A percentile compares a stretch with the other conserved stretches of the same genome.
Conservation (phyloP, 805 yeast genomes). For the Ogataea pignaliae region DNA sequence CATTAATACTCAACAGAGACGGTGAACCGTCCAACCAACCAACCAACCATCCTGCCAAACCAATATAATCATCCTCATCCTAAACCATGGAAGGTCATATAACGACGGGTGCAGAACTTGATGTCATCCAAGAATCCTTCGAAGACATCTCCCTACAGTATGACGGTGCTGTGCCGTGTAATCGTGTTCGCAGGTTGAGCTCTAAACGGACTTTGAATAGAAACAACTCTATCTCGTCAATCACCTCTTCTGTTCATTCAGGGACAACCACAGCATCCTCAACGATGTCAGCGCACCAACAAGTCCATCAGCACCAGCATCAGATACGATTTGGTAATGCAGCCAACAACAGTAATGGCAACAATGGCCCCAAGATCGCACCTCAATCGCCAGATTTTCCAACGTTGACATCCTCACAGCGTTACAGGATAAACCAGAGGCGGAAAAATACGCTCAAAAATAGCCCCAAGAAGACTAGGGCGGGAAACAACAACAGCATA, state of each 20-base stretch:
- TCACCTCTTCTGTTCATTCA: background rate
- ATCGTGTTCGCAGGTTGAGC: background rate
- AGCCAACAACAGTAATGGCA: too few species aligned
- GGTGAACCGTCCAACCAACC: too few species aligned
- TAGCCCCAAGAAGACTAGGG: background rate
- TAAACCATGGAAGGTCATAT: background rate
- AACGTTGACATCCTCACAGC: conserved; percentile 26
- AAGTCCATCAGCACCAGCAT: too few species aligned
- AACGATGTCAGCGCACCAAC: too few species aligned
- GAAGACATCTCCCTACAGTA: conserved; percentile 28
- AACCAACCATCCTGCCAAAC: too few species aligned
- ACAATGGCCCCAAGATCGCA: background rate
- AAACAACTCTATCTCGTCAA: conserved; percentile 4
- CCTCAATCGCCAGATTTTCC: conserved; percentile 1
- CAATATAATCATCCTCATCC: too few species aligned
- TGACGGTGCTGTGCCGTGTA: background rate
- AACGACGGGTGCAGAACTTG: conserved; percentile 12
- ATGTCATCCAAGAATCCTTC: conserved; percentile 31
- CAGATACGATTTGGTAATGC: too few species aligned
- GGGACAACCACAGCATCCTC: background rate
- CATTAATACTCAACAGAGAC: too few species aligned
- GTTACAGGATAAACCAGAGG: conserved; percentile 20
- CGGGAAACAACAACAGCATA: background rate
- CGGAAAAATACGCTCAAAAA: conserved; percentile 10
- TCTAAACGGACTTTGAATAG: background rate